Conservation (phyloP, 192 early-diverging fungal species). For the Coemansia sp. region DNA sequence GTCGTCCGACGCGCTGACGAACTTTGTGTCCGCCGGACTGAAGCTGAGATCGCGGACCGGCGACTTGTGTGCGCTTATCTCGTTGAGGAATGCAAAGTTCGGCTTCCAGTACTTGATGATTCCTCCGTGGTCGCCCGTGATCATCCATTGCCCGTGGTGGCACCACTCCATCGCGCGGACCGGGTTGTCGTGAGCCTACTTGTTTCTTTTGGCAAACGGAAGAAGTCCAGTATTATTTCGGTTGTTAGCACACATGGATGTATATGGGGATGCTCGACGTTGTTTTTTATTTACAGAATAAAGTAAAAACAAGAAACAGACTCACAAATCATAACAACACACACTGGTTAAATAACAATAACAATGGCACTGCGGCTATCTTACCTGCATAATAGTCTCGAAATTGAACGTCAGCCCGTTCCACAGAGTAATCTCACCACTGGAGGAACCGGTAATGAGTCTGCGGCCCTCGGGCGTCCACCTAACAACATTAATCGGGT, state of each 20-base stretch:
- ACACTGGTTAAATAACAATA: too few relatives aligned
- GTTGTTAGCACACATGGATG: too few relatives aligned
- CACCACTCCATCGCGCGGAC: conserved; percentile 96
- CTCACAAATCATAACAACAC: too few relatives aligned
- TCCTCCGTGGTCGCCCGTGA: conserved; percentile 89
- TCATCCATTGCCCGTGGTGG: conserved; percentile 93
- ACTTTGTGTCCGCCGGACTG: conserved; percentile 89
- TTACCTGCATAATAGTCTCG: conserved; percentile 89
- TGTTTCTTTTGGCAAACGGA: too few relatives aligned
- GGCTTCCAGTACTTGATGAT: conserved; percentile 98
- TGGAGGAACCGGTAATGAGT: conserved; percentile 89
- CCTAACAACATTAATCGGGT: conserved; percentile 88
- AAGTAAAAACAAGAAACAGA: too few relatives aligned
- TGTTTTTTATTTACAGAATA: background rate
- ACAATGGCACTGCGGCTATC: background rate
- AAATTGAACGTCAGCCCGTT: conserved; percentile 98
- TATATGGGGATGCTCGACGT: too few relatives aligned
- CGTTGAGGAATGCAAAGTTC: conserved; percentile 92
- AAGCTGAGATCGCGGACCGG: conserved; percentile 93
- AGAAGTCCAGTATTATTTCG: too few relatives aligned
- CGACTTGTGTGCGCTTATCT: conserved; percentile 84
- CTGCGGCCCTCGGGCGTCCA: conserved; percentile 98
- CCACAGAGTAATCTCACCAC: conserved; percentile 97
- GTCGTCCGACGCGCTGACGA: conserved; percentile 96
- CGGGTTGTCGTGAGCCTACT: conserved; percentile 83